Conservation (phyloP, 768 basidiomycete species). For the Macrolepiota albuminosa region DNA sequence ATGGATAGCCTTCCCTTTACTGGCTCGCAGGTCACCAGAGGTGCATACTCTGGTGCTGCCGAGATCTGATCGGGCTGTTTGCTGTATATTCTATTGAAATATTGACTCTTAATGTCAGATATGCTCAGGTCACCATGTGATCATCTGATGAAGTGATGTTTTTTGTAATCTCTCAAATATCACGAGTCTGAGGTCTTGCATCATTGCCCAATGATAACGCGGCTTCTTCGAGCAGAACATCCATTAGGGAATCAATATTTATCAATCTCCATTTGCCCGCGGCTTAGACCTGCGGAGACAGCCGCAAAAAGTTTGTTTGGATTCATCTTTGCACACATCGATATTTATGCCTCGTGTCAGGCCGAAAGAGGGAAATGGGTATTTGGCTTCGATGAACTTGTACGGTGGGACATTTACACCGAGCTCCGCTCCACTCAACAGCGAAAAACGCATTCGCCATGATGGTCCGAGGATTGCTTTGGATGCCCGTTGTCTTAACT, state of each 20-base stretch:
- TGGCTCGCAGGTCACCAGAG: conserved; percentile 16
- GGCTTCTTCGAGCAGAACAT: background rate
- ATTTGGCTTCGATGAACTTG: background rate
- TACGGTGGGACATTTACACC: background rate
- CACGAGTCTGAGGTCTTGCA: background rate
- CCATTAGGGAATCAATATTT: no score
- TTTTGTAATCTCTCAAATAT: background rate
- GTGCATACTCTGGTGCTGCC: conserved; percentile 26
- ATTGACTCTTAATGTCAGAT: background rate
- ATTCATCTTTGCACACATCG: background rate
- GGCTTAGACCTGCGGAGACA: background rate
- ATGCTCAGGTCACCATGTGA: background rate
- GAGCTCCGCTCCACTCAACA: background rate
- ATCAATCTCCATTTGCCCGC: background rate
- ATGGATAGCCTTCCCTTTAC: conserved; percentile 24
- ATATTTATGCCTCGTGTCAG: background rate
- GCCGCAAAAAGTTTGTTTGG: background rate
- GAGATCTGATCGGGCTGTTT: conserved; percentile 21
- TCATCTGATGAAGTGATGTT: background rate
- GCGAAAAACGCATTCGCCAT: background rate
- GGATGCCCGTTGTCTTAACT: background rate
- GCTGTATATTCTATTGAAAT: background rate
- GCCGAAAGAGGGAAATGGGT: no score
- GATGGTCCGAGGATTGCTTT: background rate
- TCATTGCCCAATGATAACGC: background rate